phyloP scores from a whole-genome alignment of 148 eudicot species.

The Rhododendron griersonianum region DNA sequence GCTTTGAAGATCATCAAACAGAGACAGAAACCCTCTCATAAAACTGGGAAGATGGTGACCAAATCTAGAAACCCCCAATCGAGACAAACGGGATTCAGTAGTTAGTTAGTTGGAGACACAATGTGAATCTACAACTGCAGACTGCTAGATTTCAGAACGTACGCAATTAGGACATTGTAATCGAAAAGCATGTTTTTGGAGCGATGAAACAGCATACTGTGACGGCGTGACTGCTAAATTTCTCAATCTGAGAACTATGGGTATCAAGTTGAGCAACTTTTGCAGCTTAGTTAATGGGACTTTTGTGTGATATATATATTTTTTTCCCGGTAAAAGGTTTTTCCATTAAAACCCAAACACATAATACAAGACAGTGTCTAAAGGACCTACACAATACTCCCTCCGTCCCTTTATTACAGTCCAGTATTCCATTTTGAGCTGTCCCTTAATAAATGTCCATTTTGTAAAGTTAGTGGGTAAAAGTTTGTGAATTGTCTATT shows the following conservation, averaged over 20 bases:
- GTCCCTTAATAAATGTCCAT: too few relatives aligned
- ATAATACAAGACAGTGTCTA: too few relatives aligned
- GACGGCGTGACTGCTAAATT: background rate
- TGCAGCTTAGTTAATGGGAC: background rate
- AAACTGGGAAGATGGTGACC: slow-evolving; percentile 15
- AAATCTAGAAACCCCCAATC: slow-evolving; percentile 1
- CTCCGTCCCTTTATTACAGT: too few relatives aligned
- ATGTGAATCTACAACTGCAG: background rate
- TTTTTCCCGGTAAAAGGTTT: too few relatives aligned
- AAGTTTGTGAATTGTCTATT: too few relatives aligned
- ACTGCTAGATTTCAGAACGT: background rate
- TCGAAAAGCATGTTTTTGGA: background rate
- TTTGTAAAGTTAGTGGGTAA: too few relatives aligned
- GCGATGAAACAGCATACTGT: background rate
- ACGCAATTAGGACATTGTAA: background rate
- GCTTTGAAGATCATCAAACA: slow-evolving; percentile 47
- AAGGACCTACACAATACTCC: too few relatives aligned
- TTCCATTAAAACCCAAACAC: too few relatives aligned
- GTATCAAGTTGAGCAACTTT: background rate
- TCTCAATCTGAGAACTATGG: background rate
- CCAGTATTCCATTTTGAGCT: too few relatives aligned
- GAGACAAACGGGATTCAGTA: background rate
- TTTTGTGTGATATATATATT: background rate
- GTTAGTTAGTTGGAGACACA: background rate
- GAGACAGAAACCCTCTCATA: slow-evolving; percentile 29